A percentile compares a stretch with the other conserved stretches of the same genome.
phyloP scores from a whole-genome alignment of 352 stramenopile genomes.

The Globisporangium paroecandrum region DNA sequence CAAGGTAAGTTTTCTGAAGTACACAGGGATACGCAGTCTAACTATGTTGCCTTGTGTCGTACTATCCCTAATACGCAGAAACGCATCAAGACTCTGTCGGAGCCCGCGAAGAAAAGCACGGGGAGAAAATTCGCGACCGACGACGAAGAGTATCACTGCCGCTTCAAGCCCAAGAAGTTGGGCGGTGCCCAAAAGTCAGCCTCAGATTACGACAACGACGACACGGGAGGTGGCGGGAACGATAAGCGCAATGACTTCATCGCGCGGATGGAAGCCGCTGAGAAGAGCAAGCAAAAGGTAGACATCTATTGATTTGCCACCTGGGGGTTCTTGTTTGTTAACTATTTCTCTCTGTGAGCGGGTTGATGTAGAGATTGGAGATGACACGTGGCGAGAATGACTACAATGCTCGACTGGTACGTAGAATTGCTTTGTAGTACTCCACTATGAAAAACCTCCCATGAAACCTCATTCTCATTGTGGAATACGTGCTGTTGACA shows the following conservation, averaged over 20 bases:
- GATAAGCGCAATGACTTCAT: constrained; percentile 42
- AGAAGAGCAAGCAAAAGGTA: constrained; percentile 78
- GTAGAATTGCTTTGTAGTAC: neutral
- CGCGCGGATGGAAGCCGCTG: constrained; percentile 71
- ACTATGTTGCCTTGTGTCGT: constrained; percentile 4
- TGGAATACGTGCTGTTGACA: neutral
- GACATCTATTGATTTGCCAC: neutral
- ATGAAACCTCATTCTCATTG: neutral
- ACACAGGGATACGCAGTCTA: neutral
- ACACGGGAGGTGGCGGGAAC: constrained; percentile 3
- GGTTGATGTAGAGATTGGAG: constrained; percentile 54
- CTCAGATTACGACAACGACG: constrained; percentile 29
- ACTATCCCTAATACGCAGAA: constrained; percentile 28
- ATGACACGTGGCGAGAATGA: constrained; percentile 72
- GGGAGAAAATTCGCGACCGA: constrained; percentile 60
- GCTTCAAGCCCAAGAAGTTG: constrained; percentile 47
- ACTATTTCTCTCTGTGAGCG: neutral
- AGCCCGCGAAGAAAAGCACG: constrained; percentile 37
- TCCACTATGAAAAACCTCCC: neutral
- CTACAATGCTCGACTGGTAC: constrained; percentile 59
- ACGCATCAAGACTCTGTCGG: constrained; percentile 57
- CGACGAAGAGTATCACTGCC: constrained; percentile 72
- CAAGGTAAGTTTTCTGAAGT: neutral
- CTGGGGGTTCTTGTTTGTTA: neutral
- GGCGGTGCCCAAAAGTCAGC: constrained; percentile 15